Evolutionary conservation across 1,139 yeast species (phyloP), one percentile per base, ranked within the genome.

Genomic region (Pichia sp.): DNA sequence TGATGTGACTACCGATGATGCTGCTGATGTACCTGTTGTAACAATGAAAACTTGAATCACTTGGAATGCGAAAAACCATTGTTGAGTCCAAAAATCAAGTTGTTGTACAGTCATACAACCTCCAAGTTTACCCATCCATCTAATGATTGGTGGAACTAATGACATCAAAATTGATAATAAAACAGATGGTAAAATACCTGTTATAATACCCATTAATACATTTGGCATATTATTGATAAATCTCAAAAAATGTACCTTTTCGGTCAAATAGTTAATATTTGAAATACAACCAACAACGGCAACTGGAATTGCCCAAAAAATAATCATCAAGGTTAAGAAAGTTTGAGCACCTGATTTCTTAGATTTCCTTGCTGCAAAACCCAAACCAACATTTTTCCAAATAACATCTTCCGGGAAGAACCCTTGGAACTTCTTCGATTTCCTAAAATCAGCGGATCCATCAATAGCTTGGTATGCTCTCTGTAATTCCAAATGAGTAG

Each of bases 281-380:
- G 97, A 88, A 51, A 91, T 74, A 56, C 81, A 69, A 79, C 97
- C 97, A 42, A 91, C 96, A 60, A 86, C 85, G 2, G 96, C 95
- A 40, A 89, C 96, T 15, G 97, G 97, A 54, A 88, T 71, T 45
- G 95, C 75, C 97, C 97, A 91, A 60, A 88, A 82, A 42, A 89
- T 72, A 48, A 86, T 75, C 56, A 82, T 62, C 40, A 70, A 61
- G 21, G 74, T 66, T 48, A 74, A 66, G 40, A 73, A 59, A 10
- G 75, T 61, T 19, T 59, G 54, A 4, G 65, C 61, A 48, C 71
- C 53, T 22, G 64, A 37, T 40, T 59, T 61, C 54, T 74, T 70
- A 19, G 62, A 52, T 42, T 67, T 57, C 60, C 78, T 67, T 45
- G 63, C 64, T 42, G 54, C 53, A 44, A 67, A 61, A n/a, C 71